phyloP scores from a whole-genome alignment of 2,329 filamentous ascomycete genomes.

The Verticillium alfalfae region DNA sequence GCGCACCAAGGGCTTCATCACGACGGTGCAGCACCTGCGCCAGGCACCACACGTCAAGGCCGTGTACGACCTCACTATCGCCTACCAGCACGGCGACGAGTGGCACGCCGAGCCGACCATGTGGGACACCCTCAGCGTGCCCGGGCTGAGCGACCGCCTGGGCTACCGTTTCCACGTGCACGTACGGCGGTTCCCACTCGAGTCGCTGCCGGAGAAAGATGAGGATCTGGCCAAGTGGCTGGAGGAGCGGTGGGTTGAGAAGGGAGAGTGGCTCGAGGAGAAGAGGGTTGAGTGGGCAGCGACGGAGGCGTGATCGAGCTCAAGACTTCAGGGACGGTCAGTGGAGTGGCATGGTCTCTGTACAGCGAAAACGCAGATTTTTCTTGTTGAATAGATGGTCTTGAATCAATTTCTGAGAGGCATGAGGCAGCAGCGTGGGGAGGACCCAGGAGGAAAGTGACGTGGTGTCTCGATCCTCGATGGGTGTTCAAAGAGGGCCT shows the following conservation, averaged over 20 bases:
- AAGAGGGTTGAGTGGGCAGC: slow-evolving; percentile 34
- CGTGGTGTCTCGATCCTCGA: no score
- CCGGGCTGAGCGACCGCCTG: slow-evolving; percentile 27
- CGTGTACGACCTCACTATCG: slow-evolving; percentile 51
- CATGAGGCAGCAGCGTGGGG: no score
- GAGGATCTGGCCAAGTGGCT: slow-evolving; percentile 45
- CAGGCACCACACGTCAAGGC: slow-evolving; percentile 44
- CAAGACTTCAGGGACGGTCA: no score
- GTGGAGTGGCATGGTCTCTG: no score
- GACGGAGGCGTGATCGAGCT: not conserved
- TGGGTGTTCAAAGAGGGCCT: no score
- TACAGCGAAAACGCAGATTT: no score
- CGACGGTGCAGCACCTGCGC: slow-evolving; percentile 50
- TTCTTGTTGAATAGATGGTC: no score
- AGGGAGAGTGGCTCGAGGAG: slow-evolving; percentile 43
- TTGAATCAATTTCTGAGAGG: no score
- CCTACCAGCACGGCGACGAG: slow-evolving; percentile 37
- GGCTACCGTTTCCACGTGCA: slow-evolving; percentile 47
- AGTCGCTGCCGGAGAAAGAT: slow-evolving; percentile 40
- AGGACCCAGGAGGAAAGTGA: no score
- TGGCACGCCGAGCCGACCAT: slow-evolving; percentile 44
- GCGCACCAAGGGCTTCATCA: slow-evolving; percentile 55
- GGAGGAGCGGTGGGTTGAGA: slow-evolving; percentile 47
- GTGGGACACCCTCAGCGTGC: slow-evolving; percentile 44
- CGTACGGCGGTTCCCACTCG: slow-evolving; percentile 40